Evolutionary conservation across 2,329 filamentous ascomycete species (phyloP).

Genomic region (Aspergillus intermedius): DNA sequence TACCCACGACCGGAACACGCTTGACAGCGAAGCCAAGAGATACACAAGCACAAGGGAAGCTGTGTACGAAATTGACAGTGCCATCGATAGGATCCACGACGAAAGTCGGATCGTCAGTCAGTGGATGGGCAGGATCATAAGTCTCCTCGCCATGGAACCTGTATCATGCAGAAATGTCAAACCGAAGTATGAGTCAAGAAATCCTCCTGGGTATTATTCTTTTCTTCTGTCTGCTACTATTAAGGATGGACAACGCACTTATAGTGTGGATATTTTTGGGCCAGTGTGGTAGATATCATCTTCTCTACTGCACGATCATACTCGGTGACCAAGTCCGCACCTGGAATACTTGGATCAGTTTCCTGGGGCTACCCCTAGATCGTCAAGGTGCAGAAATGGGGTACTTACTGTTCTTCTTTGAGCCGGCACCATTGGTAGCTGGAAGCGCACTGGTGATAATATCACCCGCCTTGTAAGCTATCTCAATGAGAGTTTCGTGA

Average conservation of each 20-base stretch:
- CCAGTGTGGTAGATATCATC: constrained; percentile 48
- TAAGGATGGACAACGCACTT: constrained; percentile 29
- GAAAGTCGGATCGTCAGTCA: constrained; percentile 52
- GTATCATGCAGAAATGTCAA: constrained; percentile 1
- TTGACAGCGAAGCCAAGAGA: constrained; percentile 52
- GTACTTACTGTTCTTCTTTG: constrained; percentile 42
- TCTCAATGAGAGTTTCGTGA: constrained; percentile 34
- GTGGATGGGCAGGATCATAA: constrained; percentile 48
- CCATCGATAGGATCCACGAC: constrained; percentile 60
- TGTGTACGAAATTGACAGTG: constrained; percentile 60
- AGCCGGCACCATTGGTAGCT: constrained; percentile 28
- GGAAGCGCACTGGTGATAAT: constrained; percentile 40
- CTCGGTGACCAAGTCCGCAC: constrained; percentile 58
- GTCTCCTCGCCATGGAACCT: constrained; percentile 56
- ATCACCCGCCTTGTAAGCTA: constrained; percentile 37
- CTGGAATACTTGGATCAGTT: constrained; percentile 21
- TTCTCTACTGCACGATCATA: constrained; percentile 57
- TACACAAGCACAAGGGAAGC: constrained; percentile 52
- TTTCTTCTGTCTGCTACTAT: not conserved
- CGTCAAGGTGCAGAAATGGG: not conserved
- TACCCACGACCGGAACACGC: constrained; percentile 47
- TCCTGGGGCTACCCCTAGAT: not conserved
- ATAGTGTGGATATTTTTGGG: constrained; percentile 48
- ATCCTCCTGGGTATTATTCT: not conserved
- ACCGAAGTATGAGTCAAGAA: not conserved